phyloP scores from a whole-genome alignment of 306 rosid species.

The Cucumis sativus region Cucumber_9930_V3 NC_026657.2:7045001-7045500 shows the following conservation, averaged over 20 bases:
- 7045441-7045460: neutral
- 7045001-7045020: slow-evolving; percentile 1
- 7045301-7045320: slow-evolving; percentile 24
- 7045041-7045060: slow-evolving; percentile 31
- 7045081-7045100: slow-evolving; percentile 37
- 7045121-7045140: slow-evolving; percentile 31
- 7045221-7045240: slow-evolving; percentile 56
- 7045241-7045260: slow-evolving; percentile 26
- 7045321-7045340: slow-evolving; percentile 37
- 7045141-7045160: slow-evolving; percentile 33
- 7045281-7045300: slow-evolving; percentile 31
- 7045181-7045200: slow-evolving; percentile 47
- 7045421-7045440: neutral
- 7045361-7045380: slow-evolving; percentile 34
- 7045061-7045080: slow-evolving; percentile 15
- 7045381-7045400: slow-evolving; percentile 54
- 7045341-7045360: slow-evolving; percentile 25
- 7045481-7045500: slow-evolving; percentile 29
- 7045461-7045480: slow-evolving; percentile 23
- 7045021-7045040: slow-evolving; percentile 51
- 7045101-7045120: slow-evolving; percentile 46
- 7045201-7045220: slow-evolving; percentile 33
- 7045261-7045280: slow-evolving; percentile 29
- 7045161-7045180: slow-evolving; percentile 40
- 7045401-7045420: slow-evolving; percentile 34